phyloP scores from a whole-genome alignment of 2,329 filamentous ascomycete genomes.

The Dendrostoma leiphaemia region DNA sequence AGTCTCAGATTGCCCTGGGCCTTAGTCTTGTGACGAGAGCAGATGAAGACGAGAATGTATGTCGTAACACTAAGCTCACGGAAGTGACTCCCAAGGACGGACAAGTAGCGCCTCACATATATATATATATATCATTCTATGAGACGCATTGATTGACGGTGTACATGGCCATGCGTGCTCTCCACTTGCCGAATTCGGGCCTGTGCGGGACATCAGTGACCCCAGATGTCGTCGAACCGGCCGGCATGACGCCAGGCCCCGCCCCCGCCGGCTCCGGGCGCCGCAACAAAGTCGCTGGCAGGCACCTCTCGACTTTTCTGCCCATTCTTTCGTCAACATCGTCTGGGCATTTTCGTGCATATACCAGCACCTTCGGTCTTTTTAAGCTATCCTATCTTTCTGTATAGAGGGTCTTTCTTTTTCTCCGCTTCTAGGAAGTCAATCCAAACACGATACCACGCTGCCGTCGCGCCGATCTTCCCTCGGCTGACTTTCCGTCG shows the following conservation, averaged over 20 bases:
- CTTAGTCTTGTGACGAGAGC: too few species aligned
- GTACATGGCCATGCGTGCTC: too few species aligned
- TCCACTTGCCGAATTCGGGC: too few species aligned
- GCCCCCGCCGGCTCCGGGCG: background rate
- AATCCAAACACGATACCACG: background rate
- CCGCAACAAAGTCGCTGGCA: background rate
- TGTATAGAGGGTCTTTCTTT: background rate
- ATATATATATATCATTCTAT: too few species aligned
- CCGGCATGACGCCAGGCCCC: conserved; percentile 8
- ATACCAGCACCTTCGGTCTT: background rate
- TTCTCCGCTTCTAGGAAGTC: background rate
- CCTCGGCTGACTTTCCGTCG: too few species aligned
- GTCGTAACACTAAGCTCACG: too few species aligned
- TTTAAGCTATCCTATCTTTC: background rate
- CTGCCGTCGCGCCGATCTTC: background rate
- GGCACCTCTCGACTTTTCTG: background rate
- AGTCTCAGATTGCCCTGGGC: too few species aligned
- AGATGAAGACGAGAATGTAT: too few species aligned
- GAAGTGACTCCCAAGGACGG: too few species aligned
- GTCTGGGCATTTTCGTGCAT: background rate
- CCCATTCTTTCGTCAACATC: background rate
- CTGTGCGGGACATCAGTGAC: too few species aligned
- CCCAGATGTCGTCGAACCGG: background rate
- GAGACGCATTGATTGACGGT: too few species aligned
- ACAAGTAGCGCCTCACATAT: too few species aligned